Evolutionary conservation across 225 moss, liverwort and hornwort species (phyloP).

Genomic region (Physcomitrium patens): DNA sequence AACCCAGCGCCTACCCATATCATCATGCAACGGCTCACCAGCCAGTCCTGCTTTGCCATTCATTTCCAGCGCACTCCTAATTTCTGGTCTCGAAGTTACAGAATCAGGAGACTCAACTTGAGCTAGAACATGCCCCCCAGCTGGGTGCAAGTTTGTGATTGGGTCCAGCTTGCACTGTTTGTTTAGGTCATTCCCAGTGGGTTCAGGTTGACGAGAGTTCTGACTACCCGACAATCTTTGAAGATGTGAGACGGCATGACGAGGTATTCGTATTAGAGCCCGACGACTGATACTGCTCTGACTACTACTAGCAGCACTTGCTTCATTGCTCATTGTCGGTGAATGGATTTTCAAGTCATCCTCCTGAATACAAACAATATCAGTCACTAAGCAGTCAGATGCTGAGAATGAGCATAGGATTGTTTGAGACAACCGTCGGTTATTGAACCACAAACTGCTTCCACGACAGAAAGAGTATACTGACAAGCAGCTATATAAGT

Average conservation of each 20-base stretch:
- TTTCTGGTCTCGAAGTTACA: constrained; percentile 51
- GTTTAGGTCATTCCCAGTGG: constrained; percentile 45
- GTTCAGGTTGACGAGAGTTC: constrained; percentile 53
- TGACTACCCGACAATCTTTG: constrained; percentile 57
- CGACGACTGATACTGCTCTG: constrained; percentile 69
- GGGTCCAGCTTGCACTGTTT: constrained; percentile 50
- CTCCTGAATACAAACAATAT: constrained; percentile 53
- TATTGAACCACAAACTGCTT: not conserved
- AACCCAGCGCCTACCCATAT: constrained; percentile 48
- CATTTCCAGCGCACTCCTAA: constrained; percentile 38
- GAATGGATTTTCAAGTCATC: constrained; percentile 78
- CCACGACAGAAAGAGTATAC: constrained; percentile 3
- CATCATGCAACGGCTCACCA: constrained; percentile 44
- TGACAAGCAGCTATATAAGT: constrained; percentile 6
- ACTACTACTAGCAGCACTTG: constrained; percentile 65
- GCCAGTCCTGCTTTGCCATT: constrained; percentile 37
- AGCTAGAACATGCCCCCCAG: constrained; percentile 33
- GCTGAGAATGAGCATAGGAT: constrained; percentile 40
- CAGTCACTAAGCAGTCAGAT: constrained; percentile 29
- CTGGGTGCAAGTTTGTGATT: constrained; percentile 42
- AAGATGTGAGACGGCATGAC: constrained; percentile 60
- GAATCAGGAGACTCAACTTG: constrained; percentile 59
- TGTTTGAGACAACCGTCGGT: constrained; percentile 2
- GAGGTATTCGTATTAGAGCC: constrained; percentile 63
- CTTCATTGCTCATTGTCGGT: constrained; percentile 66